These are phyloP conservation scores for Leptographium procerum DNA, from an alignment of 2,329 filamentous ascomycete species.

Conservation along the genomic window DNA sequence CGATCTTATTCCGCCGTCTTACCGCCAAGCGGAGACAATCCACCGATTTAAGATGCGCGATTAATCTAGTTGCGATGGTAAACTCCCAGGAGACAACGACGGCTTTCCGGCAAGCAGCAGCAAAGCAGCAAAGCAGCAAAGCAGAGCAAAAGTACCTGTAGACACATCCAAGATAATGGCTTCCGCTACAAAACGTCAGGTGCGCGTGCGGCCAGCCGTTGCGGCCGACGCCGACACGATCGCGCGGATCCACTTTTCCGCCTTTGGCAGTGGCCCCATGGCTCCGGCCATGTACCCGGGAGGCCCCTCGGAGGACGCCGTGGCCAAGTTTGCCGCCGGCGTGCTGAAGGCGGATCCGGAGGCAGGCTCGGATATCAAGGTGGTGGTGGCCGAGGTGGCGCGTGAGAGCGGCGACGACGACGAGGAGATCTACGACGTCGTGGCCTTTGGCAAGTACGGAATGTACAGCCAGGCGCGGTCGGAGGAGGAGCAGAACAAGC, in stretches of 20 bases:
- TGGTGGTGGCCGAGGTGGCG: constrained; percentile 18
- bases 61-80: no score
- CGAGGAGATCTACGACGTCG: constrained; percentile 13
- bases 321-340: constrained; percentile 9
- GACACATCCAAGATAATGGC: neutral
- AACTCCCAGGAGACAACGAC: no score
- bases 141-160: no score
- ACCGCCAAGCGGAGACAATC: no score
- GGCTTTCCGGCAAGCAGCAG: no score
- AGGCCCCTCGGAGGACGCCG: constrained; percentile 11
- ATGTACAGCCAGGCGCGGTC: constrained; percentile 13
- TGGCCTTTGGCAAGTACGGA: constrained; percentile 19
- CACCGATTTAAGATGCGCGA: no score
- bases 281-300: constrained; percentile 15
- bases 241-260: constrained; percentile 12
- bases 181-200: neutral
- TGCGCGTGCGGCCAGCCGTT: constrained; percentile 15
- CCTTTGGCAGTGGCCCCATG: constrained; percentile 15
- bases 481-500: constrained; percentile 16
- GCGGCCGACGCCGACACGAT: constrained; percentile 13
- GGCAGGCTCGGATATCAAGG: constrained; percentile 4
- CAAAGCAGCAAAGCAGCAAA: no score
- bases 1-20: no score
- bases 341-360: constrained; percentile 7
- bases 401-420: constrained; percentile 5